A percentile compares a stretch with the other conserved stretches of the same genome.
phyloP scores from a whole-genome alignment of 2,329 filamentous ascomycete genomes.

The Curvularia lunata region DNA sequence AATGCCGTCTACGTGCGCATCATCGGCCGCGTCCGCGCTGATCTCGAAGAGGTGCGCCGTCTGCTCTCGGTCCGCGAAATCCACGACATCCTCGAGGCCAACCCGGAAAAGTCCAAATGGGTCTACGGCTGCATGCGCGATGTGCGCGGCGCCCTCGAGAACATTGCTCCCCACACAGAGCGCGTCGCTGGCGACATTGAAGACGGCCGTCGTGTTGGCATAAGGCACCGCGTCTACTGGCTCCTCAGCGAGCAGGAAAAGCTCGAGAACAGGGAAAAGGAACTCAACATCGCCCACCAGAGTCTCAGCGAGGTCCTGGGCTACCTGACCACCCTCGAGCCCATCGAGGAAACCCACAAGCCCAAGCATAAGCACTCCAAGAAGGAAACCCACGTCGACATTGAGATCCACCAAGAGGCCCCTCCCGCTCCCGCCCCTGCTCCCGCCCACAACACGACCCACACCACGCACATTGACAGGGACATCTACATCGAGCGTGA shows the following conservation, averaged over 20 bases:
- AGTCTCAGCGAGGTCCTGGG: constrained; percentile 47
- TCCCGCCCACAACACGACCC: constrained; percentile 15
- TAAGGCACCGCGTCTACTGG: constrained; percentile 48
- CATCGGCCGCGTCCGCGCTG: constrained; percentile 45
- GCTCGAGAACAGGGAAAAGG: constrained; percentile 47
- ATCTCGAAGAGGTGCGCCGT: constrained; percentile 49
- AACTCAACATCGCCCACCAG: constrained; percentile 42
- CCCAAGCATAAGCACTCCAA: constrained; percentile 21
- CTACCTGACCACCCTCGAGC: constrained; percentile 45
- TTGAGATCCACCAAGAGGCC: constrained; percentile 36
- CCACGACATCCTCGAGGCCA: constrained; percentile 47
- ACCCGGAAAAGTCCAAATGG: constrained; percentile 48
- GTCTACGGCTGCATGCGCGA: constrained; percentile 48
- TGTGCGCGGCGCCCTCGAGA: constrained; percentile 46
- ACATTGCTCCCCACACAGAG: constrained; percentile 47
- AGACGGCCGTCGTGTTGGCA: constrained; percentile 44
- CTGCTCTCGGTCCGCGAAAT: constrained; percentile 47
- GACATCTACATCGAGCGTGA: constrained; percentile 41
- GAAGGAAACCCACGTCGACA: constrained; percentile 41
- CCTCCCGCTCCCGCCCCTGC: constrained; percentile 15
- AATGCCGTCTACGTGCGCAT: constrained; percentile 50
- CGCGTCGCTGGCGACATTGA: constrained; percentile 45
- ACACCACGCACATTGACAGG: constrained; percentile 37
- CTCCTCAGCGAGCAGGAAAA: constrained; percentile 51
- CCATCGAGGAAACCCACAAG: constrained; percentile 32